Percentiles rank a stretch among this genome's conserved stretches.
These are phyloP conservation scores for Periconia digitata DNA, from an alignment of 2,329 filamentous ascomycete genomes.

Conservation along the genomic window DNA sequence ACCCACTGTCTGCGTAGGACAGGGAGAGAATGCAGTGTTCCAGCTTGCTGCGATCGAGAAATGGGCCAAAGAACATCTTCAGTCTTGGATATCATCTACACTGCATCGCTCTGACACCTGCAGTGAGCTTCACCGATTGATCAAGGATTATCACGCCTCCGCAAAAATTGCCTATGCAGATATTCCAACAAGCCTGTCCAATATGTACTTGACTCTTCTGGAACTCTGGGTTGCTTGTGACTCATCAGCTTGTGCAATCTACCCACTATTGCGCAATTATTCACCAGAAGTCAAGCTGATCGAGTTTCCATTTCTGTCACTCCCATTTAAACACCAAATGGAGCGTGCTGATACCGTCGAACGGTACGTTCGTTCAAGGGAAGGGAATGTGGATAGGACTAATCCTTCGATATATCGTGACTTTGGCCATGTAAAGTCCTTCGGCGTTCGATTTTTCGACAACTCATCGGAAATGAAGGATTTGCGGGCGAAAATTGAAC, in stretches of 20 bases:
- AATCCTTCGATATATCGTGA: slow-evolving; percentile 26
- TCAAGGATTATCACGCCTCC: slow-evolving; percentile 10
- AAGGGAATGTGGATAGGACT: slow-evolving; percentile 38
- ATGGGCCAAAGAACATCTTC: slow-evolving; percentile 50
- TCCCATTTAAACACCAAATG: slow-evolving; percentile 51
- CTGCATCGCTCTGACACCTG: slow-evolving; percentile 23
- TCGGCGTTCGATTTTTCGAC: slow-evolving; percentile 53
- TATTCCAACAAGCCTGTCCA: slow-evolving; percentile 52
- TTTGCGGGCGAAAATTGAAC: slow-evolving; percentile 43
- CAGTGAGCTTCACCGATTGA: not conserved
- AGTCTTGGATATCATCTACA: slow-evolving; percentile 41
- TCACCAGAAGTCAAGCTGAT: slow-evolving; percentile 45
- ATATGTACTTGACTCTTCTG: slow-evolving; percentile 58
- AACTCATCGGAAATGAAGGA: slow-evolving; percentile 46
- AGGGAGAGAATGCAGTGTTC: slow-evolving; percentile 18
- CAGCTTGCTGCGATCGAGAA: slow-evolving; percentile 48
- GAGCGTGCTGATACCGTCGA: slow-evolving; percentile 50
- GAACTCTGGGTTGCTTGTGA: slow-evolving; percentile 64
- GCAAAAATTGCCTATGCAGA: slow-evolving; percentile 35
- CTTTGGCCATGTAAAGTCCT: slow-evolving; percentile 41
- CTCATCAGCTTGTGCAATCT: slow-evolving; percentile 42
- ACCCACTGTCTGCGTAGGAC: slow-evolving; percentile 5
- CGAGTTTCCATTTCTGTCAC: slow-evolving; percentile 49
- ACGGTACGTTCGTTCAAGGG: slow-evolving; percentile 46
- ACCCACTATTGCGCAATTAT: slow-evolving; percentile 51